Conservation (phyloP, 139 green algal genomes). For the Chlorella sorokiniana region DNA sequence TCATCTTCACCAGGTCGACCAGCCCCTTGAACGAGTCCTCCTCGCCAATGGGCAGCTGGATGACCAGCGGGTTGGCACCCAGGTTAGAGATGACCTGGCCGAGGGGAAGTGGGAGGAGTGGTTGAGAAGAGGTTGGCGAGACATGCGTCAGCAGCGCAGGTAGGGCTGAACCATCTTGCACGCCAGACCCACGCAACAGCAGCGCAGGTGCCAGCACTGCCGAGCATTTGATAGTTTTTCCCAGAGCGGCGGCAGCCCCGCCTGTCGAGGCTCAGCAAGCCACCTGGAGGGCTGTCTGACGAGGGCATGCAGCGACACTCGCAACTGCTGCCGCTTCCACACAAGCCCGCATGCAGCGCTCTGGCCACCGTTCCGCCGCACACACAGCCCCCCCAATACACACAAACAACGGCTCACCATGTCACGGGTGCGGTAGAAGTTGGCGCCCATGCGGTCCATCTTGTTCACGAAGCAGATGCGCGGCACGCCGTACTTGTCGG, state of each 20-base stretch:
- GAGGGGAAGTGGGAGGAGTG: background rate
- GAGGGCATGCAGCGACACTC: too few species aligned
- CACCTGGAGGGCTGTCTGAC: too few species aligned
- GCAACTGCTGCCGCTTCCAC: too few species aligned
- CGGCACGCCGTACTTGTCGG: constrained; percentile 97
- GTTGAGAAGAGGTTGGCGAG: too few species aligned
- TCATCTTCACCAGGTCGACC: constrained; percentile 97
- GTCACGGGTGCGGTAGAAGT: constrained; percentile 89
- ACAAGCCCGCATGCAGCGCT: too few species aligned
- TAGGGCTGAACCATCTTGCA: too few species aligned
- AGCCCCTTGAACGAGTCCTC: constrained; percentile 95
- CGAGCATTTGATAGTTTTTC: too few species aligned
- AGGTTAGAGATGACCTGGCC: constrained; percentile 70
- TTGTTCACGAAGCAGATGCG: constrained; percentile 99
- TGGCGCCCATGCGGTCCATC: constrained; percentile 99
- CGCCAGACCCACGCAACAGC: too few species aligned
- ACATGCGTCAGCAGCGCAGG: too few species aligned
- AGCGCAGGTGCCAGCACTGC: background rate
- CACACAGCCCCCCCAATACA: background rate
- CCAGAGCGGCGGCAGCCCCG: too few species aligned
- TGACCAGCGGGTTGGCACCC: constrained; percentile 80
- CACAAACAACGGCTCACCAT: constrained; percentile 65
- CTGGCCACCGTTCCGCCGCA: background rate
- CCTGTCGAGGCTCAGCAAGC: too few species aligned
- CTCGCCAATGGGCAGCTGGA: constrained; percentile 93